Evolutionary conservation across 805 yeast genomes (phyloP).

Genomic region (Kazachstania taianensis): DNA sequence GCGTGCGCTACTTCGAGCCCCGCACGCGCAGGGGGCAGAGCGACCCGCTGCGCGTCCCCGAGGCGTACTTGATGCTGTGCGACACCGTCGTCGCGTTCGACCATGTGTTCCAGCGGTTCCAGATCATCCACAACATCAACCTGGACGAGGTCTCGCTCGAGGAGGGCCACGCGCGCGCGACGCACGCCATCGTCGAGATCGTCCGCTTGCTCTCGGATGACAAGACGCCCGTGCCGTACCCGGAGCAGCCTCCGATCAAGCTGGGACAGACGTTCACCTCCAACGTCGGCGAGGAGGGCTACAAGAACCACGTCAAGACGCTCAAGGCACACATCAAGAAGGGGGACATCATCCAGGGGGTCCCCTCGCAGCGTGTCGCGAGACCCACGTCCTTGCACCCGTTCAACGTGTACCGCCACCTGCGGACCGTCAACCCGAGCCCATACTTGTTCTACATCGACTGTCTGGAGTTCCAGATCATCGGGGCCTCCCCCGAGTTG

Average conservation of each 20-base stretch:
- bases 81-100: conserved; percentile 88
- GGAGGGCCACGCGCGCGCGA: conserved; percentile 44
- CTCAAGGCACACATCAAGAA: conserved; percentile 73
- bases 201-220: conserved; percentile 40
- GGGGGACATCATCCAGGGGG: conserved; percentile 96
- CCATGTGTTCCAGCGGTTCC: conserved; percentile 87
- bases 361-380: conserved; percentile 93
- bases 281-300: conserved; percentile 89
- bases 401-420: conserved; percentile 87
- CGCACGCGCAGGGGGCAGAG: conserved; percentile 62
- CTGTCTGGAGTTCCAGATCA: conserved; percentile 81
- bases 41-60: conserved; percentile 81
- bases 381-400: conserved; percentile 95
- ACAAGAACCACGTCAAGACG: conserved; percentile 66
- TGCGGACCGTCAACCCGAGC: conserved; percentile 93
- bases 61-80: conserved; percentile 82
- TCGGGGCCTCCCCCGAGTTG: conserved; percentile 96
- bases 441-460: conserved; percentile 95
- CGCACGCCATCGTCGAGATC: conserved; percentile 46
- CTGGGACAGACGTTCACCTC: conserved; percentile 65
- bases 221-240: conserved; percentile 41
- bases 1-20: conserved; percentile 95
- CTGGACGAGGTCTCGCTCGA: conserved; percentile 30
- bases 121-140: conserved; percentile 72
- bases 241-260: conserved; percentile 66